These are phyloP conservation scores for Fraxinus excelsior DNA, from an alignment of 257 asterid species.

Conservation along the genomic window DNA sequence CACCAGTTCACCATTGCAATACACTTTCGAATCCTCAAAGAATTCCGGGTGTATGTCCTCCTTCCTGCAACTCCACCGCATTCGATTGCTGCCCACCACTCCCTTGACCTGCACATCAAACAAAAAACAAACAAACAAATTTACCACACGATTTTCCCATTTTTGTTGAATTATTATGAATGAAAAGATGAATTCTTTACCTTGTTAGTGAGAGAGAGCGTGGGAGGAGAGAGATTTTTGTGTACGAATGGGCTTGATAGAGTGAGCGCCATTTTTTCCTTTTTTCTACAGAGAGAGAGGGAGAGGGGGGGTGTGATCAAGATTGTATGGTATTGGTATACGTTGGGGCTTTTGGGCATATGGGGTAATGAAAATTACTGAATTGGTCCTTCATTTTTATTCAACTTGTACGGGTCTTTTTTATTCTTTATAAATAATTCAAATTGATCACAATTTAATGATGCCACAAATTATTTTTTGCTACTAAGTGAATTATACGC, in stretches of 20 bases:
- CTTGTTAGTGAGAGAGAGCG: constrained; percentile 43
- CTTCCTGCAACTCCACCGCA: constrained; percentile 81
- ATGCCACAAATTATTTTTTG: too few species aligned
- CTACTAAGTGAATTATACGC: too few species aligned
- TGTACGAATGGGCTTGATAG: constrained; percentile 70
- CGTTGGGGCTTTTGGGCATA: too few species aligned
- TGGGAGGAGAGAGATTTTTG: constrained; percentile 42
- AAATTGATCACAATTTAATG: too few species aligned
- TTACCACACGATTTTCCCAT: neutral
- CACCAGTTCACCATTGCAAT: constrained; percentile 92
- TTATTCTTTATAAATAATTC: too few species aligned
- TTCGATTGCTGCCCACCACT: constrained; percentile 47
- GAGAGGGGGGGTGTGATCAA: neutral
- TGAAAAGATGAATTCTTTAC: constrained; percentile 21
- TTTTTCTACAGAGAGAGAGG: neutral
- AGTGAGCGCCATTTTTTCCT: constrained; percentile 73
- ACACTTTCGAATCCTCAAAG: constrained; percentile 74
- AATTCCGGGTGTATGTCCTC: constrained; percentile 87
- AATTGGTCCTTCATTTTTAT: too few species aligned
- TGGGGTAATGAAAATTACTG: too few species aligned
- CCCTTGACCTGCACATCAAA: constrained; percentile 45
- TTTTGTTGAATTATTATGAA: neutral
- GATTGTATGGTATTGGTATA: too few species aligned
- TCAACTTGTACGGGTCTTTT: too few species aligned
- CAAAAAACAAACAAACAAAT: neutral